Conservation (phyloP, 208 protist species). For the Leishmania turanica region DNA sequence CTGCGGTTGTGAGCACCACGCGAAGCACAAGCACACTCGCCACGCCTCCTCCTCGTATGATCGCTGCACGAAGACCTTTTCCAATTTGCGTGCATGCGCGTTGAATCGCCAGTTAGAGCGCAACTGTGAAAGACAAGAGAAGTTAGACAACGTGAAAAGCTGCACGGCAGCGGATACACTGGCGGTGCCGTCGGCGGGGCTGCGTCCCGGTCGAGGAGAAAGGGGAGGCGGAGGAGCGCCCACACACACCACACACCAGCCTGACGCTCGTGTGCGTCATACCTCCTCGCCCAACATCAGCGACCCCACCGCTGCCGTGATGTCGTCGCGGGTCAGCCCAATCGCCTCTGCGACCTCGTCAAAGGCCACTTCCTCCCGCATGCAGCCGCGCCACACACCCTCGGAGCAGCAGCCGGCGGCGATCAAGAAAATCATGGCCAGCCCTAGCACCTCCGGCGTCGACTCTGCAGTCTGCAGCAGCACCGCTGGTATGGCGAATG, state of each 20-base stretch:
- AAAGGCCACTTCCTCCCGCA: constrained; percentile 28
- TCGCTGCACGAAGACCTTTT: not conserved
- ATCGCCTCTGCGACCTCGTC: constrained; percentile 51
- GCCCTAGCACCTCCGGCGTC: constrained; percentile 38
- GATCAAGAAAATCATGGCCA: constrained; percentile 41
- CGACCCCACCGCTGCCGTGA: constrained; percentile 41
- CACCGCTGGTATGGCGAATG: constrained; percentile 51
- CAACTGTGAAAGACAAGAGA: not conserved
- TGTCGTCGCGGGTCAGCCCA: constrained; percentile 37
- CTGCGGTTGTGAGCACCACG: not conserved
- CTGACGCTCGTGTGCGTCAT: not conserved
- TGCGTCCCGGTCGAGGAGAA: not conserved
- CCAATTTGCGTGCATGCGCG: not conserved
- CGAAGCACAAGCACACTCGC: not conserved
- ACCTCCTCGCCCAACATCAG: constrained; percentile 48
- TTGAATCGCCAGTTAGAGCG: not conserved
- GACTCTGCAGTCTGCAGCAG: constrained; percentile 31
- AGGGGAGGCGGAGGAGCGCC: not conserved
- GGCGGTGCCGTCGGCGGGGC: not conserved
- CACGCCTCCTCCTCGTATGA: not conserved
- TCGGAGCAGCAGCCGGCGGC: constrained; percentile 43
- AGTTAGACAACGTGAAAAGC: not conserved
- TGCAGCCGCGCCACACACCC: constrained; percentile 24
- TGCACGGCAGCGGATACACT: not conserved
- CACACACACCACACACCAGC: not conserved